Percentiles rank a stretch among this genome's conserved stretches.
Conservation (phyloP, 2,329 filamentous ascomycete species). For the Aspergillus udagawae region DNA sequence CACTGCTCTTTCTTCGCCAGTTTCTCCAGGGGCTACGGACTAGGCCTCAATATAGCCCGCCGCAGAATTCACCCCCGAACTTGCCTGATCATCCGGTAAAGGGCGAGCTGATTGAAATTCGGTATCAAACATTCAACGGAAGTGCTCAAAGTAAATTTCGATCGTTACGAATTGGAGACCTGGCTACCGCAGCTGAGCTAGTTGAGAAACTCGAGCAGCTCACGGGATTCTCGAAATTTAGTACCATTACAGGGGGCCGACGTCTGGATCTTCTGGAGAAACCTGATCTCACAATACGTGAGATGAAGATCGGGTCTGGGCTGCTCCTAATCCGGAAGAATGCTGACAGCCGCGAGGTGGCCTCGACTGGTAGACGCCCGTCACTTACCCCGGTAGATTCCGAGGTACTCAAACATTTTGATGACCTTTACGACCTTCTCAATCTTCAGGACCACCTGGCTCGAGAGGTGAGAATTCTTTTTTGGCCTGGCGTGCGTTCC, state of each 20-base stretch:
- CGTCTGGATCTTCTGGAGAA: slow-evolving; percentile 59
- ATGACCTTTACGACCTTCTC: slow-evolving; percentile 77
- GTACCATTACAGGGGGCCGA: slow-evolving; percentile 66
- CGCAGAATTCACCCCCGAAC: slow-evolving; percentile 58
- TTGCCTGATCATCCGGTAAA: slow-evolving; percentile 51
- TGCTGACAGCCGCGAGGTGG: slow-evolving; percentile 44
- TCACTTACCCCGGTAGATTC: slow-evolving; percentile 63
- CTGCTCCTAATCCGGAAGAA: slow-evolving; percentile 61
- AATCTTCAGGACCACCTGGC: slow-evolving; percentile 67
- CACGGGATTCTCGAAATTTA: slow-evolving; percentile 73
- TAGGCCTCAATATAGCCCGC: slow-evolving; percentile 56
- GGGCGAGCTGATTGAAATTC: slow-evolving; percentile 63
- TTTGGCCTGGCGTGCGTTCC: not conserved
- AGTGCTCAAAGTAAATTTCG: slow-evolving; percentile 57
- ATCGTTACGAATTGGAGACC: slow-evolving; percentile 61
- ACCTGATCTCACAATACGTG: slow-evolving; percentile 60
- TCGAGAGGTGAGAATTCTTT: slow-evolving; percentile 53
- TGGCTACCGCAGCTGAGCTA: slow-evolving; percentile 68
- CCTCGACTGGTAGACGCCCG: slow-evolving; percentile 39
- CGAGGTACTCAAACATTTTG: slow-evolving; percentile 77
- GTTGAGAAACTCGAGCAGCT: slow-evolving; percentile 62
- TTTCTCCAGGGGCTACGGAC: slow-evolving; percentile 56
- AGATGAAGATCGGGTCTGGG: slow-evolving; percentile 63
- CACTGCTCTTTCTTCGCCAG: slow-evolving; percentile 63
- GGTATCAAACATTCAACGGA: slow-evolving; percentile 70